A percentile compares a stretch with the other conserved stretches of the same genome.
Evolutionary conservation across 2,329 filamentous ascomycete species (phyloP).

Genomic region (Botrytis sinoallii): DNA sequence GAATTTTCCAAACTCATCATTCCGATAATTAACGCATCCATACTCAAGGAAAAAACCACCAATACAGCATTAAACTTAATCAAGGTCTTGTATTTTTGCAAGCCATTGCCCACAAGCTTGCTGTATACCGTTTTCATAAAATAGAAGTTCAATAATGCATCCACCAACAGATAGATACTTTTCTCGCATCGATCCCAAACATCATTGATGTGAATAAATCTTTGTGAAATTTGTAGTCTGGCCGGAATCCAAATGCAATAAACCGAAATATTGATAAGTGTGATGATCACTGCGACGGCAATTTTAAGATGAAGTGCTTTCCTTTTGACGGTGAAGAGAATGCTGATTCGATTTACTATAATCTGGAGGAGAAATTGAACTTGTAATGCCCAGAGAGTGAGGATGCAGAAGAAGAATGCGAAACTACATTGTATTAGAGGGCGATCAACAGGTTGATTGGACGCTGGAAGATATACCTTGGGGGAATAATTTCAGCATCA

Average conservation of each 20-base stretch:
- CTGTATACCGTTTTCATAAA: conserved; percentile 46
- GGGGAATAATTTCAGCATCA: background rate
- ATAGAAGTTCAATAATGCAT: conserved; percentile 51
- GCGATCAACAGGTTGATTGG: too few relatives aligned
- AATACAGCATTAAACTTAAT: conserved; percentile 43
- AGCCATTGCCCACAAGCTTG: conserved; percentile 36
- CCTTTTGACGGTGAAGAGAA: conserved; percentile 45
- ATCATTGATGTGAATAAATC: conserved; percentile 46
- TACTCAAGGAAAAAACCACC: conserved; percentile 41
- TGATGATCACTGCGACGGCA: conserved; percentile 40
- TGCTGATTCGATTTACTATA: conserved; percentile 52
- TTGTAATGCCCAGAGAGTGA: conserved; percentile 26
- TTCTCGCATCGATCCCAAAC: conserved; percentile 55
- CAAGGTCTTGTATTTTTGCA: conserved; percentile 42
- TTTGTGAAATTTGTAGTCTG: conserved; percentile 43
- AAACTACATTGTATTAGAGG: background rate
- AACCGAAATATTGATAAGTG: conserved; percentile 50
- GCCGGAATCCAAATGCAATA: conserved; percentile 54
- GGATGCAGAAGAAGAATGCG: conserved; percentile 23
- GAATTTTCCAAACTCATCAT: conserved; percentile 40
- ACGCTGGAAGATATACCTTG: background rate
- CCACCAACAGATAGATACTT: conserved; percentile 49
- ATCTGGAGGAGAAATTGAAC: conserved; percentile 54
- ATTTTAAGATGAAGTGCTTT: conserved; percentile 45
- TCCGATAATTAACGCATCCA: conserved; percentile 43